These are phyloP conservation scores for Penicillium griseofulvum DNA, from an alignment of 2,329 filamentous ascomycete species.

Conservation along the genomic window DNA sequence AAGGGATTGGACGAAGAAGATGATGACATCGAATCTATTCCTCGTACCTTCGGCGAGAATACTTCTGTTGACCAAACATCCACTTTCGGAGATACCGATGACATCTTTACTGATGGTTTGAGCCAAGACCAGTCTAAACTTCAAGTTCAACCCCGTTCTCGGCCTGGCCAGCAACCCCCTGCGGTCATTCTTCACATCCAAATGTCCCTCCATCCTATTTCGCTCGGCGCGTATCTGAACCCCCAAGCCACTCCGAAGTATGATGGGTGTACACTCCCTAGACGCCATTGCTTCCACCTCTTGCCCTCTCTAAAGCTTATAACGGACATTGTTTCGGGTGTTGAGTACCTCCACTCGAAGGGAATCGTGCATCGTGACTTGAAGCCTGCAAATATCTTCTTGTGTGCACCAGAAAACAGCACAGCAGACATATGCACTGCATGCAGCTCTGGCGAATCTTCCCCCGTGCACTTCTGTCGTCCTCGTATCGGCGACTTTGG, in stretches of 20 bases:
- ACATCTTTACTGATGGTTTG: constrained; percentile 44
- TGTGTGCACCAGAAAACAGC: constrained; percentile 52
- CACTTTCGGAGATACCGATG: constrained; percentile 36
- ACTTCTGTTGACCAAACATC: constrained; percentile 33
- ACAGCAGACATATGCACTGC: constrained; percentile 47
- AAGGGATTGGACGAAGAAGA: constrained; percentile 43
- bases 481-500: constrained; percentile 69
- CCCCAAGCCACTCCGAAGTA: constrained; percentile 28
- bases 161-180: constrained; percentile 28
- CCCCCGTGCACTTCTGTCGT: constrained; percentile 46
- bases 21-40: constrained; percentile 51
- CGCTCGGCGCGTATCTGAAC: constrained; percentile 58
- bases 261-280: constrained; percentile 18
- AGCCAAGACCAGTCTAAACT: constrained; percentile 37
- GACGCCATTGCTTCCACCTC: constrained; percentile 62
- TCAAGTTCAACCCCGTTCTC: constrained; percentile 27
- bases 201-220: constrained; percentile 64
- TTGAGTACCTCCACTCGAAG: constrained; percentile 62
- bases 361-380: constrained; percentile 65
- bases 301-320: constrained; percentile 57
- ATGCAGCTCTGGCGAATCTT: constrained; percentile 39
- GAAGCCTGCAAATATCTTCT: constrained; percentile 67
- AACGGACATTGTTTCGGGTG: constrained; percentile 59
- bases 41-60: constrained; percentile 38
- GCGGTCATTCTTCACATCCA: constrained; percentile 62